phyloP scores from a whole-genome alignment of 192 early-diverging fungal species.

The Coemansia reversa region DNA sequence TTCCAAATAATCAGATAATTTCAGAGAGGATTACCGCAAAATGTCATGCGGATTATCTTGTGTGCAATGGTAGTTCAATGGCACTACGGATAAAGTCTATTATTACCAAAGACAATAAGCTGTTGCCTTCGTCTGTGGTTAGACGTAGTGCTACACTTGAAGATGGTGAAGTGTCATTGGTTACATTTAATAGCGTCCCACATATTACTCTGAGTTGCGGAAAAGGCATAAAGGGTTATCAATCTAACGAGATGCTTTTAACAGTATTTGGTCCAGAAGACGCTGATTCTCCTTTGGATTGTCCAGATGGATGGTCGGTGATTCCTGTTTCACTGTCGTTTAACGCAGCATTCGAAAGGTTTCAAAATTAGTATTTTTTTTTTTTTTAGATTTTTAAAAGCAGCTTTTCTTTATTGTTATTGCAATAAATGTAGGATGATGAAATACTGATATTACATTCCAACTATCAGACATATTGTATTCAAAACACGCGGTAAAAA shows the following conservation, averaged over 20 bases:
- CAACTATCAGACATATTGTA: too few species aligned
- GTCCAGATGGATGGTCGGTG: conserved; percentile 35
- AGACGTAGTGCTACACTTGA: background rate
- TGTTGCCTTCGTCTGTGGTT: conserved; percentile 15
- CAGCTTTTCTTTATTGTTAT: background rate
- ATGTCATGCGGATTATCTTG: conserved; percentile 53
- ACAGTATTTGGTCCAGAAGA: conserved; percentile 45
- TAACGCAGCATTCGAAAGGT: conserved; percentile 30
- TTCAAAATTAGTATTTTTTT: conserved; percentile 19
- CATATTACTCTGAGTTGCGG: conserved; percentile 43
- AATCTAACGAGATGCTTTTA: conserved; percentile 42
- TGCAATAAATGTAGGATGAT: background rate
- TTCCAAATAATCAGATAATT: background rate
- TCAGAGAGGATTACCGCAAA: conserved; percentile 7
- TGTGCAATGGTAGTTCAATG: conserved; percentile 52
- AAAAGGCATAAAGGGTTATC: conserved; percentile 28
- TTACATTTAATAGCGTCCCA: conserved; percentile 30
- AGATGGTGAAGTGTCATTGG: background rate
- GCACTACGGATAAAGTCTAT: conserved; percentile 40
- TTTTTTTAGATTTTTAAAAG: conserved; percentile 4
- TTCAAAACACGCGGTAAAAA: too few species aligned
- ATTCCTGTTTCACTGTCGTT: conserved; percentile 40
- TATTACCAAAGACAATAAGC: background rate
- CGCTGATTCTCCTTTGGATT: conserved; percentile 15
- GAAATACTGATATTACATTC: too few species aligned